These are phyloP conservation scores for Phialophora tarda DNA, from an alignment of 2,329 filamentous ascomycete genomes.

Conservation along the genomic window DNA sequence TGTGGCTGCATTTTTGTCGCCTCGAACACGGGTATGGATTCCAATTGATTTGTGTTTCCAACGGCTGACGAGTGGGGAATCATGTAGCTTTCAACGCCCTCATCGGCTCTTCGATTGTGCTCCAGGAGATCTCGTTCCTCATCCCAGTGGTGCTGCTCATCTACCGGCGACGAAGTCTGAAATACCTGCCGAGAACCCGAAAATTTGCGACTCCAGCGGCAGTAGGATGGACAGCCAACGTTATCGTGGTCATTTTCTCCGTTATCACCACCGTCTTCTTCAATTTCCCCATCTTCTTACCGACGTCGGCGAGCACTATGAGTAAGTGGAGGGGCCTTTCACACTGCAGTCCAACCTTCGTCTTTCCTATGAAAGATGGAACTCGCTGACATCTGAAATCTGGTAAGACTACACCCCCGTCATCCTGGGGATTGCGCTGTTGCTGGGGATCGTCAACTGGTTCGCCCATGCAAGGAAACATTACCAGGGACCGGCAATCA, in stretches of 20 bases:
- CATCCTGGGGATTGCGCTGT: conserved; percentile 18
- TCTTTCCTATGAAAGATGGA: not conserved
- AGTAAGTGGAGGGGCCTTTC: conserved; percentile 15
- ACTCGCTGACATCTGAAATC: not conserved
- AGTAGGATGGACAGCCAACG: conserved; percentile 19
- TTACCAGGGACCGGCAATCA: conserved; percentile 24
- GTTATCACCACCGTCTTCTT: conserved; percentile 27
- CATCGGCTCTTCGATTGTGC: conserved; percentile 62
- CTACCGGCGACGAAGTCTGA: conserved; percentile 9
- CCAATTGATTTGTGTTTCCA: conserved; percentile 44
- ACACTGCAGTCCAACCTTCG: not conserved
- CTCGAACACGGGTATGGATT: conserved; percentile 17
- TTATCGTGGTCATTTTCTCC: conserved; percentile 47
- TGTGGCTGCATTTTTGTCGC: conserved; percentile 40
- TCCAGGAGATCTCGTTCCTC: conserved; percentile 61
- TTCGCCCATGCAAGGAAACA: conserved; percentile 18
- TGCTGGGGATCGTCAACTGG: conserved; percentile 26
- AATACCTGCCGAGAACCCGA: conserved; percentile 19
- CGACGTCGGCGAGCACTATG: conserved; percentile 20
- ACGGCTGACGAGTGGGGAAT: conserved; percentile 43
- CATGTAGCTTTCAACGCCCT: conserved; percentile 59
- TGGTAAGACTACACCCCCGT: conserved; percentile 25
- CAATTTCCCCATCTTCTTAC: conserved; percentile 21
- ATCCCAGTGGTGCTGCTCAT: conserved; percentile 25
- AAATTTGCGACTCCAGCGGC: conserved; percentile 13